Base-by-base conservation (phyloP, 495 filamentous ascomycete genomes). In the Alectoria sarmentosa region DNA sequence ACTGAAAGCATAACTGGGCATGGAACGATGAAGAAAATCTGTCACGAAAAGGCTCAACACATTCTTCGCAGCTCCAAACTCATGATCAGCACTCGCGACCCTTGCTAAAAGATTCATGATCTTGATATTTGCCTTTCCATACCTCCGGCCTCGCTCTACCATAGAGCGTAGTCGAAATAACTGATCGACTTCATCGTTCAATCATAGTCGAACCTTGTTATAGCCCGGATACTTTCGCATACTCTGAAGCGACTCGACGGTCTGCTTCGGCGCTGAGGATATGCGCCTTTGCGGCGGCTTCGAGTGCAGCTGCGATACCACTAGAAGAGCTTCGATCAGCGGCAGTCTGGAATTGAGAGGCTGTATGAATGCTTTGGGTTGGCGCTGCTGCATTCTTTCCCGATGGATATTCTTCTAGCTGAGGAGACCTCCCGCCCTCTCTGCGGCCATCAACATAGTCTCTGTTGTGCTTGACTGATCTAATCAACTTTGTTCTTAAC, bases 201-300 rank as follows among this genome's bases (percentile, higher is more conserved):
- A n/a, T n/a, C n/a, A n/a, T n/a, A n/a, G n/a, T n/a, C n/a, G n/a
- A n/a, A n/a, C n/a, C n/a, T n/a, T n/a, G n/a, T n/a, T n/a, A n/a
- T n/a, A n/a, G n/a, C n/a, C n/a, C n/a, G n/a, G 21, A 44, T 21
- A 44, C 8, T 39, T 26, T 58, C 4, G 46, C 55, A 41, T 60
- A 64, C 56, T 55, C 57, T 0, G 37, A 23, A 11, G 66, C 62
- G 21, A 65, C 61, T 23, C 0, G 34, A 23, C 46, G 55, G 4
- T 65, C 66, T 17, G 67, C 67, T 48, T 62, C 60, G 10, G 67
- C 65, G 28, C 67, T 67, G 19, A 46, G 46, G 0, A 28, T 34
- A 37, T 69, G 67, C 2, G 67, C 65, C 26, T 30, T 37, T 8
- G 67, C 65, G 4, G 67, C 61, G 14, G 61, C 65, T 44, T 69